Evolutionary conservation across 345 rosid genomes (phyloP), one percentile per base, ranked within the genome.

Genomic region (Angophora floribunda): DNA sequence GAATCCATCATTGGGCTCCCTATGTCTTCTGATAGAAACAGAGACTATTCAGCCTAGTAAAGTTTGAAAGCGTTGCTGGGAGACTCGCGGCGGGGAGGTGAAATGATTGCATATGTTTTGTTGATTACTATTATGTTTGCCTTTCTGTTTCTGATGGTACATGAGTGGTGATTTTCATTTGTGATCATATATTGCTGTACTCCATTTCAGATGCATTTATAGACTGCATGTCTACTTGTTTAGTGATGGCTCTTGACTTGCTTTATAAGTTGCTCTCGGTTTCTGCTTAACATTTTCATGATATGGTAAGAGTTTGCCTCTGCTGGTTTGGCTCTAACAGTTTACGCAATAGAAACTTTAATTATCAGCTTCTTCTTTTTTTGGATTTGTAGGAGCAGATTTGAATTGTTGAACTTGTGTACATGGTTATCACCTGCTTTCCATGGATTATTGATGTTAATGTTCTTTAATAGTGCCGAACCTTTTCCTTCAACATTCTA

Each of bases 1-100:
- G 99, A 96, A 87, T 95, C 96, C 82, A 93, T 96, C 84, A 92
- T 96, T 90, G 98, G 99, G 82, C 93, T 97, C 82, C 98, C 98
- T 21, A 94, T 91, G 93, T 95, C 99, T 87, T 91, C 89, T 41
- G 96, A 96, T 85, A 97, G 99, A 30, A 94, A 94, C 49, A 53
- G 99, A 97, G 90, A 96, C 96, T 13, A 86, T 93, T 89, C 99
- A 95, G 85, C 96, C 97, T n/a, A 96, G 95, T 79, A 96, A 94
- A 94, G 93, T 95, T 85, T 94, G 98, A 4, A 47, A 94, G 98
- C 85, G 93, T 96, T 67, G 97, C 95, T 51, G 99, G 98, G 90
- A 90, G 98, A 36, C 94, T 95, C 85, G 96, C 98, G 0, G 99
- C 97, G 2, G 92, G 94, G 88, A 97, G 93, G 97, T 95, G 88